Evolutionary conservation across 1,284 basidiomycete genomes (phyloP), one percentile per base, ranked within the genome.

Genomic region (Volvariella surrecta): DNA sequence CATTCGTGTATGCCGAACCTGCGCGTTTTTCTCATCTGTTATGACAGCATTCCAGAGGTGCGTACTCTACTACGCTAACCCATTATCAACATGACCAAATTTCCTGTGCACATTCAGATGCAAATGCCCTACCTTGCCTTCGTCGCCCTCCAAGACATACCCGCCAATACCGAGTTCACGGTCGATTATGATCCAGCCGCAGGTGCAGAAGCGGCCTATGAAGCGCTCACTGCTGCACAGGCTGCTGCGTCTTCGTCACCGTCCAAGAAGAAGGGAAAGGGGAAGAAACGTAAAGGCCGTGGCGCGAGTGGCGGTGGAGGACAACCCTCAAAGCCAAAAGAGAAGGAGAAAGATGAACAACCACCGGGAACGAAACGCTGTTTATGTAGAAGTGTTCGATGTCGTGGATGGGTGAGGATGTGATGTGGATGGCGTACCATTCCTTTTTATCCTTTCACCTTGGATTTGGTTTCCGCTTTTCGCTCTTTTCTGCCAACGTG

Each of bases 1-100:
- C 82, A 84, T 52, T 83, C 79, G 0, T 84, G 82, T 52, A 56
- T 60, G 4, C 77, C 82, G 2, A 82, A 80, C 45, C 56, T 79
- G 45, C 50, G 53, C 1, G 71, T 79, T 0, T 79, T 72, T 47
- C 67, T 69, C 7, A 79, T 76, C 1, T 68, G 80, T 1, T 80
- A 74, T 50, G 77, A 82, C 44, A 76, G 73, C 0, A 66, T 78
- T 31, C 69, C 74, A 20, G 66, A 70, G 46, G 81, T 79, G 44
- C 44, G 71, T 52, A 28, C 20, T 6, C 19, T 18, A 17, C 18
- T 9, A 21, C 31, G 13, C 8, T 11, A 11, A 2, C 20, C 21
- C 24, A 32, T 38, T 18, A 2, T 40, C 35, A 39, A 22, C 19
- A 32, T n/a, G 15, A 22, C 38, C 21, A 24, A 35, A 18, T 10